Percentiles rank a stretch among this genome's conserved stretches.
Evolutionary conservation across 1,284 basidiomycete genomes (phyloP).

Genomic region (Rhodotorula sp.): DNA sequence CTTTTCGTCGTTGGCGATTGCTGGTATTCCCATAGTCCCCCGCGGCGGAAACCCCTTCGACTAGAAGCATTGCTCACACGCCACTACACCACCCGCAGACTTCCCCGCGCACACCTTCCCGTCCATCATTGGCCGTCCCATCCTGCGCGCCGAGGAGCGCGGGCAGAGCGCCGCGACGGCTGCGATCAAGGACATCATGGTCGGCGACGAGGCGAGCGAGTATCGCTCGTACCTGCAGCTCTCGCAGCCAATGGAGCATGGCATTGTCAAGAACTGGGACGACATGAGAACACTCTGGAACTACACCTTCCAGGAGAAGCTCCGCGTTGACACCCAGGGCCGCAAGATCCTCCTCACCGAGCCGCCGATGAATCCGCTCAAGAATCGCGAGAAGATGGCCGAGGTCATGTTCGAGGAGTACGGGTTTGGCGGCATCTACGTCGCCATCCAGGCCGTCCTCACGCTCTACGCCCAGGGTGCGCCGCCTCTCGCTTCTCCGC

Average conservation of each 20-base stretch:
- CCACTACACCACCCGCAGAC: conserved; percentile 54
- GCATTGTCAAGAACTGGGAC: conserved; percentile 97
- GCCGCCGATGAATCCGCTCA: conserved; percentile 99
- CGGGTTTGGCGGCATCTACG: conserved; percentile 92
- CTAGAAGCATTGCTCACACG: not conserved
- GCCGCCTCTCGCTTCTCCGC: conserved; percentile 43
- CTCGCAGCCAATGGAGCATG: conserved; percentile 98
- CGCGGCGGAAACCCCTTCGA: no score
- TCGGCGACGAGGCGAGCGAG: conserved; percentile 65
- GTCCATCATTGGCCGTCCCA: conserved; percentile 93
- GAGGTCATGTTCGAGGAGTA: conserved; percentile 99
- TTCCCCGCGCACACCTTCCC: conserved; percentile 99
- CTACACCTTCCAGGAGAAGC: conserved; percentile 96
- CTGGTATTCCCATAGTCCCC: no score
- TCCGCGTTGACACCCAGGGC: conserved; percentile 82
- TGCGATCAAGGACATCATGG: conserved; percentile 94
- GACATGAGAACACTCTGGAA: conserved; percentile 99
- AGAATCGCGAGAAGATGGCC: conserved; percentile 89
- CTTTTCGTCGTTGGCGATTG: not conserved
- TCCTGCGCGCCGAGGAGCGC: conserved; percentile 95
- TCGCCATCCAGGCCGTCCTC: conserved; percentile 97
- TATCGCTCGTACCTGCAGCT: conserved; percentile 95
- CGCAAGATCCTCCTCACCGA: conserved; percentile 93
- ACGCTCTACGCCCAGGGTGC: conserved; percentile 96
- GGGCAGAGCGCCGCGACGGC: conserved; percentile 57